Evolutionary conservation across 164 flowering plant species (phyloP).

Genomic region (Liquidambar formosana): DNA sequence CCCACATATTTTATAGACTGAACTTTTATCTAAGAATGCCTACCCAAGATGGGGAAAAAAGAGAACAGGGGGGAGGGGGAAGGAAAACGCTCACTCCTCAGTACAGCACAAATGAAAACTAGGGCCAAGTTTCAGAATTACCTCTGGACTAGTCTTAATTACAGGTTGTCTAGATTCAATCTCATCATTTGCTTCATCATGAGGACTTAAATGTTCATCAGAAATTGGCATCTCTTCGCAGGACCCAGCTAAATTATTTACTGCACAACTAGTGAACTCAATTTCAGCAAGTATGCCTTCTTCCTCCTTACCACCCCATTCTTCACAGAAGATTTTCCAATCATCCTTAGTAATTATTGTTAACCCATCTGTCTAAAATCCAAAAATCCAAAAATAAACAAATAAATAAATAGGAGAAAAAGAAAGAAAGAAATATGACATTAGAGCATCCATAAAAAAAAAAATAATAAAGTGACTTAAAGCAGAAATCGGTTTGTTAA

Average conservation of each 20-base stretch:
- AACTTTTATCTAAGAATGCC: too few relatives aligned
- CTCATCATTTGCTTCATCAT: constrained; percentile 44
- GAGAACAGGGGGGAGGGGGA: too few relatives aligned
- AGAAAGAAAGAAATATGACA: constrained; percentile 3
- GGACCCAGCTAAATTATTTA: constrained; percentile 30
- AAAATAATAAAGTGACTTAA: too few relatives aligned
- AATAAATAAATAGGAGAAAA: not conserved
- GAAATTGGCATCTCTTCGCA: constrained; percentile 41
- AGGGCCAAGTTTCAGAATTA: constrained; percentile 21
- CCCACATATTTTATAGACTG: too few relatives aligned
- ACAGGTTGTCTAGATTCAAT: constrained; percentile 38
- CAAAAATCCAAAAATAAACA: constrained; percentile 16
- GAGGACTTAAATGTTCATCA: constrained; percentile 36
- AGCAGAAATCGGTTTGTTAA: too few relatives aligned
- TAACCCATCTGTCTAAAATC: constrained; percentile 76
- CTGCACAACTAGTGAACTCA: constrained; percentile 32
- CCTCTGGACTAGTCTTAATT: constrained; percentile 74
- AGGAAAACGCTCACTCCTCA: not conserved
- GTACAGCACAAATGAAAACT: not conserved
- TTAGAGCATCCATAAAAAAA: not conserved
- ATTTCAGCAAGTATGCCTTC: constrained; percentile 63
- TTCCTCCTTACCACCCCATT: constrained; percentile 67
- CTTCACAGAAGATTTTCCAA: constrained; percentile 87
- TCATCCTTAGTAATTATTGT: constrained; percentile 72
- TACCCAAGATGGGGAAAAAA: too few relatives aligned